These are phyloP conservation scores for Aspergillus sp. DNA, from an alignment of 2,329 filamentous ascomycete genomes.

Conservation along the genomic window DNA sequence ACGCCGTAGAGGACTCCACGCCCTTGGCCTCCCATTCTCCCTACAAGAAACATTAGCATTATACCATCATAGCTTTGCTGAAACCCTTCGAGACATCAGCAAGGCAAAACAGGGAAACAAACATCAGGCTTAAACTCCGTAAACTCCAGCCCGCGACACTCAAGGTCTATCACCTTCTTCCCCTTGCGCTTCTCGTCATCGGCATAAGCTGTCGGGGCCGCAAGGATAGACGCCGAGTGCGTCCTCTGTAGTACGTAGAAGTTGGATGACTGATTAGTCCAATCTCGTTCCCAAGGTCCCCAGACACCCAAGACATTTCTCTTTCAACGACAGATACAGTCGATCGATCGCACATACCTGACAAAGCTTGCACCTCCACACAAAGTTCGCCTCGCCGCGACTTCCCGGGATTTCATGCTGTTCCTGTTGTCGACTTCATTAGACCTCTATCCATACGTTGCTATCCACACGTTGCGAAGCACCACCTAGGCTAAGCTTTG, in stretches of 20 bases:
- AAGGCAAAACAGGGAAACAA: conserved; percentile 26
- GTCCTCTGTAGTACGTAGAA: conserved; percentile 32
- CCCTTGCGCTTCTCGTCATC: conserved; percentile 57
- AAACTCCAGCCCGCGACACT: conserved; percentile 93
- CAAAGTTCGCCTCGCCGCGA: conserved; percentile 94
- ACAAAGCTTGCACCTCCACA: conserved; percentile 99
- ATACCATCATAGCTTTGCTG: too few relatives aligned
- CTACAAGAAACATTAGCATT: conserved; percentile 43
- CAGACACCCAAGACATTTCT: not conserved
- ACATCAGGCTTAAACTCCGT: conserved; percentile 88
- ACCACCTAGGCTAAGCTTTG: not conserved
- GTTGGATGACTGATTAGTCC: too few relatives aligned
- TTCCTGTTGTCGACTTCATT: conserved; percentile 58
- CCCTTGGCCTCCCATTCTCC: conserved; percentile 90
- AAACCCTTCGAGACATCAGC: not conserved
- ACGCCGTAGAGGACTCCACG: conserved; percentile 75
- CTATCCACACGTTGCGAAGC: too few relatives aligned
- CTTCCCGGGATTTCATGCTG: conserved; percentile 88
- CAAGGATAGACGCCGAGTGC: conserved; percentile 75
- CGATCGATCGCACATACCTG: conserved; percentile 58
- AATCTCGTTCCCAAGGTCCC: not conserved
- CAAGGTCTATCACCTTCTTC: conserved; percentile 82
- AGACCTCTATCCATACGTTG: too few relatives aligned
- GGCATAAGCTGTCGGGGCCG: conserved; percentile 68
- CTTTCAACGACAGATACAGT: not conserved